These are phyloP conservation scores for Skeletonema costatum DNA, from an alignment of 108 stramenopile genomes.

Conservation along the genomic window DNA sequence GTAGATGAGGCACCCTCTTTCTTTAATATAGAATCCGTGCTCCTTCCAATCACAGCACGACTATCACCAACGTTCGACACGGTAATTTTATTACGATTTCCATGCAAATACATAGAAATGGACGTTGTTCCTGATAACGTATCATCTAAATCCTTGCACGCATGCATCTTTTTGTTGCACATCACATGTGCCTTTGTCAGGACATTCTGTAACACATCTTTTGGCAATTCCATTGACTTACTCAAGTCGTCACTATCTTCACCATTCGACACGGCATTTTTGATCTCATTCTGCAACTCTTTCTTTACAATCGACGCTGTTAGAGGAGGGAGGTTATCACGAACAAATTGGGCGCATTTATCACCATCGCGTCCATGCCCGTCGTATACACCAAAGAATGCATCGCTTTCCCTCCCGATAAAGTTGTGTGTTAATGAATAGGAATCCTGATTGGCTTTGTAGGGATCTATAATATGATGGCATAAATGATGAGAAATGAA, in stretches of 20 bases:
- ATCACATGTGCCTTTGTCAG: conserved; percentile 64
- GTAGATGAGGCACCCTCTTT: conserved; percentile 2
- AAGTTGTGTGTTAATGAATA: conserved; percentile 63
- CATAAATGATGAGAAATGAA: no score
- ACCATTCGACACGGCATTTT: conserved; percentile 27
- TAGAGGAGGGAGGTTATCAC: conserved; percentile 59
- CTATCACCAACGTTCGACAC: conserved; percentile 97
- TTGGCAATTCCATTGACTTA: conserved; percentile 50
- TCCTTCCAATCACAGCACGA: conserved; percentile 88
- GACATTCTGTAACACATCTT: conserved; percentile 64
- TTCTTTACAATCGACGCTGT: conserved; percentile 31
- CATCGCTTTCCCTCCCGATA: conserved; percentile 48
- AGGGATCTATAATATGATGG: conserved; percentile 40
- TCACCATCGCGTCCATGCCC: conserved; percentile 90
- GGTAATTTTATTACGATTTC: conserved; percentile 78
- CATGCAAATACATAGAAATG: conserved; percentile 86
- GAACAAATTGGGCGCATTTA: conserved; percentile 75
- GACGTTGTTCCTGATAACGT: conserved; percentile 93
- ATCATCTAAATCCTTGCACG: conserved; percentile 79
- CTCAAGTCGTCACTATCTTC: conserved; percentile 14
- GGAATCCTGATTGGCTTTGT: conserved; percentile 93
- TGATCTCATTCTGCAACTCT: conserved; percentile 15
- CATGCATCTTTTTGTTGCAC: conserved; percentile 72
- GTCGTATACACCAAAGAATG: conserved; percentile 89
- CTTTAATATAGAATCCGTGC: neutral